These are phyloP conservation scores for Saturnispora quitensis DNA, from an alignment of 805 yeast genomes.

Conservation along the genomic window DNA sequence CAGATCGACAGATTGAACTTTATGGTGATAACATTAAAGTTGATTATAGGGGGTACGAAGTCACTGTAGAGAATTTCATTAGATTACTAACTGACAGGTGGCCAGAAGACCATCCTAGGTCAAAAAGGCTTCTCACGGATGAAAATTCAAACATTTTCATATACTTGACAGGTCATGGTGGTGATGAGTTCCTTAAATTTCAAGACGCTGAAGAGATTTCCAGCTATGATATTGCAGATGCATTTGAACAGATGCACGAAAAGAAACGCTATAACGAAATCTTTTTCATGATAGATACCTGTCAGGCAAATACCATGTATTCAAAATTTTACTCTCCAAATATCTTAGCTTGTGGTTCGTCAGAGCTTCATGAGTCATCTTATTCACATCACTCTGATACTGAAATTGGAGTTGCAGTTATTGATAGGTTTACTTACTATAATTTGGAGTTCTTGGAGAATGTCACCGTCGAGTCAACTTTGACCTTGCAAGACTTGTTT, in stretches of 20 bases:
- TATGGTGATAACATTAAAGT: slow-evolving; percentile 95
- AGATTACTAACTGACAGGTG: slow-evolving; percentile 89
- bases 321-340: slow-evolving; percentile 88
- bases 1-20: slow-evolving; percentile 82
- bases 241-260: slow-evolving; percentile 94
- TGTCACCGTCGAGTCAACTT: slow-evolving; percentile 63
- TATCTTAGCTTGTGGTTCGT: slow-evolving; percentile 86
- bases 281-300: slow-evolving; percentile 95
- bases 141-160: slow-evolving; percentile 90
- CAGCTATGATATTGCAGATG: slow-evolving; percentile 92
- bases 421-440: slow-evolving; percentile 90
- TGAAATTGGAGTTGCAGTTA: slow-evolving; percentile 95
- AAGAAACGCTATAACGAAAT: slow-evolving; percentile 92
- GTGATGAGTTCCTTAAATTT: slow-evolving; percentile 91
- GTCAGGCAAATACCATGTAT: slow-evolving; percentile 98
- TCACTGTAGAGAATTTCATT: slow-evolving; percentile 94
- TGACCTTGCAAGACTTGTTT: slow-evolving; percentile 75
- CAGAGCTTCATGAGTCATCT: slow-evolving; percentile 78
- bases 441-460: slow-evolving; percentile 79
- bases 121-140: slow-evolving; percentile 84
- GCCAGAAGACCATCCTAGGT: slow-evolving; percentile 89
- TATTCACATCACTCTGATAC: slow-evolving; percentile 94
- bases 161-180: slow-evolving; percentile 98
- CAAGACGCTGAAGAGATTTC: slow-evolving; percentile 98
- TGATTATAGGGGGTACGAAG: slow-evolving; percentile 96